Percentiles rank a stretch among this genome's conserved stretches.
These are phyloP conservation scores for Saturnispora ahearnii DNA, from an alignment of 805 yeast genomes.

Conservation along the genomic window DNA sequence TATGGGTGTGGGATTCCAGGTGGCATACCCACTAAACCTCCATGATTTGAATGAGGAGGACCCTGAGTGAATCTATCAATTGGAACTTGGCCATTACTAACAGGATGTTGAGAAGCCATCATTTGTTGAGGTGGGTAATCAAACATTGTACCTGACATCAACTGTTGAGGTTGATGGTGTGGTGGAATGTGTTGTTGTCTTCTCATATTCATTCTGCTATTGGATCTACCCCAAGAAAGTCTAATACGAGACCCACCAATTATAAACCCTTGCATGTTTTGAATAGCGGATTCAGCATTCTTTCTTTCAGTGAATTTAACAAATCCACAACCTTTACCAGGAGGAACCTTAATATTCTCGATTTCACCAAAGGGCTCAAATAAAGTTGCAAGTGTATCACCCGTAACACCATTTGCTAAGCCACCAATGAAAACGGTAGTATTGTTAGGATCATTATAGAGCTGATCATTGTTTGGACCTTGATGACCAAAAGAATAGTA, in stretches of 20 bases:
- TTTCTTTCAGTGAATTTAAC: slow-evolving; percentile 57
- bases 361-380: slow-evolving; percentile 72
- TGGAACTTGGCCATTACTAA: not conserved
- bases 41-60: slow-evolving; percentile 9
- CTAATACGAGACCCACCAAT: slow-evolving; percentile 69
- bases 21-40: slow-evolving; percentile 21
- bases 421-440: slow-evolving; percentile 70
- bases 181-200: slow-evolving; percentile 10
- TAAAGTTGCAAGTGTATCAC: slow-evolving; percentile 47
- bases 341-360: slow-evolving; percentile 63
- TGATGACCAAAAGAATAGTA: slow-evolving; percentile 12
- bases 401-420: slow-evolving; percentile 53
- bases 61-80: not conserved
- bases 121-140: slow-evolving; percentile 15
- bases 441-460: slow-evolving; percentile 51
- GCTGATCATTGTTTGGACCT: slow-evolving; percentile 4
- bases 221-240: slow-evolving; percentile 65
- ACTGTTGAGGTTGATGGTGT: slow-evolving; percentile 12
- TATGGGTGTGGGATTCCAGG: slow-evolving; percentile 25
- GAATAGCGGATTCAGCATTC: slow-evolving; percentile 71
- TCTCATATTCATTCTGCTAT: slow-evolving; percentile 17
- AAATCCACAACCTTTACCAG: slow-evolving; percentile 75
- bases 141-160: slow-evolving; percentile 18
- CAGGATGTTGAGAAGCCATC: slow-evolving; percentile 7
- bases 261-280: slow-evolving; percentile 69